phyloP scores from a whole-genome alignment of 2,329 filamentous ascomycete genomes.

The Colletotrichum neosansevieriae region DNA sequence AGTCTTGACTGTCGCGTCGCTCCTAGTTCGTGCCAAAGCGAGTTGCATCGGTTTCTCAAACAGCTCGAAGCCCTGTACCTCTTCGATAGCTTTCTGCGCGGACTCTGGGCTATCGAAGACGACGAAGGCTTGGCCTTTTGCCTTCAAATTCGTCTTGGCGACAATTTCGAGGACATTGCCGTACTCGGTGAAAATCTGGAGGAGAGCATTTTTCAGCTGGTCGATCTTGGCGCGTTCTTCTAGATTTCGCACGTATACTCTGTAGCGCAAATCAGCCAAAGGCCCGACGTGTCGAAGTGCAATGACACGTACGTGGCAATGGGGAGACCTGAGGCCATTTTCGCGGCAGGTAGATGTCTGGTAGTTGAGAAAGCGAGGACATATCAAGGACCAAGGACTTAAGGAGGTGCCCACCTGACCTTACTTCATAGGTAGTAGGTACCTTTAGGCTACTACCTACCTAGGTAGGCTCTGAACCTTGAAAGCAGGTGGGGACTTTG shows the following conservation, averaged over 20 bases:
- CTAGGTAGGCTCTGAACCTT: too few species aligned
- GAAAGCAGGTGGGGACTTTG: too few species aligned
- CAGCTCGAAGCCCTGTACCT: conserved; percentile 91
- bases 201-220: conserved; percentile 77
- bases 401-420: too few species aligned
- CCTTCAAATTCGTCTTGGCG: conserved; percentile 89
- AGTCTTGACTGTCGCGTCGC: conserved; percentile 86
- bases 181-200: conserved; percentile 87
- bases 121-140: conserved; percentile 95
- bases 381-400: too few species aligned
- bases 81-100: conserved; percentile 85
- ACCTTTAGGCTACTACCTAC: too few species aligned
- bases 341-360: neutral
- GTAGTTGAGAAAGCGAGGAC: neutral
- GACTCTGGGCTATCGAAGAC: conserved; percentile 87
- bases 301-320: conserved; percentile 81
- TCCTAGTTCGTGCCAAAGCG: conserved; percentile 83
- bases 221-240: conserved; percentile 92
- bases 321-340: conserved; percentile 58
- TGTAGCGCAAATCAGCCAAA: conserved; percentile 55
- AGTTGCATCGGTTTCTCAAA: conserved; percentile 92
- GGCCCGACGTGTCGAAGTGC: conserved; percentile 71
- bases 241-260: conserved; percentile 83
- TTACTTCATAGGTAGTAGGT: too few species aligned
- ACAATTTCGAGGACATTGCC: conserved; percentile 87